Base-by-base conservation (phyloP, 768 basidiomycete species). In the Leccinum rimulosum region DNA sequence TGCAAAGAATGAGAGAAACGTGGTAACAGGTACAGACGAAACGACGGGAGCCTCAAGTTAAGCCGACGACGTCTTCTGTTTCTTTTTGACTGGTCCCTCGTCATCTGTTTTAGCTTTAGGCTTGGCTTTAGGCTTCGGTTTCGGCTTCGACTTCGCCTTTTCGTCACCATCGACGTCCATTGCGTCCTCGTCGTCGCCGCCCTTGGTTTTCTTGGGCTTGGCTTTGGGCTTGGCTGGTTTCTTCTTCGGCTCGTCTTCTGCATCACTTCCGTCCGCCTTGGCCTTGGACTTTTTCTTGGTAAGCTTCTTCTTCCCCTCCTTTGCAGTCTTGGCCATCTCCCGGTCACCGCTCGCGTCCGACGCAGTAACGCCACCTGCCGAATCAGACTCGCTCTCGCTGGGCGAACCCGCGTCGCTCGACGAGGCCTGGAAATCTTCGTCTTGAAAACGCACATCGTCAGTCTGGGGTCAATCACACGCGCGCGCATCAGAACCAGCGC, bases 361-460 rank as follows among this genome's bases (percentile, higher is more conserved):
- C 11, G 89, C 92, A 6, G 90, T 93, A 57, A 85, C 82, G 1
- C 86, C 90, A 4, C 86, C 89, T 6, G 68, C 78, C 19, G 74
- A 83, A 36, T 80, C 85, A 1, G 84, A 84, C 53, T 90, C 91
- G 36, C 77, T 81, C 15, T 84, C 89, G 40, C 85, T 88, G 0
- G 95, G 92, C 4, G 95, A 97, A n/a, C 95, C 95, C 49, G 78
- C 80, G 67, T 97, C 95, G 0, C 90, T 91, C 2, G 78, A 87
- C 7, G 89, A 93, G 8, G 87, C 94, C 61, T 87, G 75, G 83
- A 98, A 98, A 74, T 97, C 95, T 73, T 95, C 89, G 64, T 90
- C 96, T 90, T 35, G 33, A 71, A 17, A 64, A 19, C 15, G 3
- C 27, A 52, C 11, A 11, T 17, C 30, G 15, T 70, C 10, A 67